Evolutionary conservation across 176 grass and related monocot genomes (phyloP).

Genomic region (Hordeum vulgare): MorexV3_pseudomolecules_assembly NC_058518.1:472883277-472883776

Average conservation of each 20-base stretch:
- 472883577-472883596: too few species aligned
- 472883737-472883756: background rate
- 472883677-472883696: background rate
- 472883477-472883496: background rate
- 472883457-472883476: conserved; percentile 57
- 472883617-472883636: background rate
- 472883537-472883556: background rate
- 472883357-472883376: conserved; percentile 29
- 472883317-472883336: conserved; percentile 9
- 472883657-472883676: background rate
- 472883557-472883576: background rate
- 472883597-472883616: background rate
- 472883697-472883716: background rate
- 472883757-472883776: background rate
- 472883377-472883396: background rate
- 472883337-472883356: background rate
- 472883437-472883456: conserved; percentile 73
- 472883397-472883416: conserved; percentile 31
- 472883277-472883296: background rate
- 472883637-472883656: background rate
- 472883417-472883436: conserved; percentile 54
- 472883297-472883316: conserved; percentile 26
- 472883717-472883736: background rate
- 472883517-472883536: background rate
- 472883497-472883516: background rate